Conservation (phyloP, 495 filamentous ascomycete genomes). For the Xylaria intraflava region DNA sequence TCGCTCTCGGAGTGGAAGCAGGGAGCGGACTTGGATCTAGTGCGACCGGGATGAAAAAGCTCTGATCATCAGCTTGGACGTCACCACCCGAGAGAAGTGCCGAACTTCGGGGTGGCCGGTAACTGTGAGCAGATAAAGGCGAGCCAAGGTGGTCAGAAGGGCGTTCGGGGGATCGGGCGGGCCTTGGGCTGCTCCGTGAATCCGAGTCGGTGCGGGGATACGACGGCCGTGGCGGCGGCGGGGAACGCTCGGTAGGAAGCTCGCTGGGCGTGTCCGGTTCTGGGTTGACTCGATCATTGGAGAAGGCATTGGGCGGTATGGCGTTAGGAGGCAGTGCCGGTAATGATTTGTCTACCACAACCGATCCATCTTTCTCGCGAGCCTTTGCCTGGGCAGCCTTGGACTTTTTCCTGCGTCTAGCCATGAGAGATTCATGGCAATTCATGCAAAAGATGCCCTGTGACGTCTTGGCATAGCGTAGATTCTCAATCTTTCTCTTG, state of each 20-base stretch:
- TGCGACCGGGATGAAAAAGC: conserved; percentile 85
- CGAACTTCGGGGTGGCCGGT: conserved; percentile 71
- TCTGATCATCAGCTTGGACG: conserved; percentile 53
- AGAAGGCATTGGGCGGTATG: conserved; percentile 51
- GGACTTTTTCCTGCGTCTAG: conserved; percentile 81
- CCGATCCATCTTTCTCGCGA: conserved; percentile 51
- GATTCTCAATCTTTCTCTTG: conserved; percentile 96
- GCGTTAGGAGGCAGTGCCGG: conserved; percentile 82
- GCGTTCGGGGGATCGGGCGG: conserved; percentile 44
- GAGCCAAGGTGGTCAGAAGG: conserved; percentile 48
- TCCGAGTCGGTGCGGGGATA: conserved; percentile 41
- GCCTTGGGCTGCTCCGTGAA: conserved; percentile 44
- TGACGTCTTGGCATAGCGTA: conserved; percentile 94
- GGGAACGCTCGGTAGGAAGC: conserved; percentile 63
- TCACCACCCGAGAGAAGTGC: conserved; percentile 56
- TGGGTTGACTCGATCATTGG: conserved; percentile 61
- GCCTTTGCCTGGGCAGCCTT: conserved; percentile 58
- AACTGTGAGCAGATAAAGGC: conserved; percentile 66
- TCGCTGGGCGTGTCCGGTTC: conserved; percentile 73
- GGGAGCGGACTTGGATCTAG: conserved; percentile 74
- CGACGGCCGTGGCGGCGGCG: conserved; percentile 53
- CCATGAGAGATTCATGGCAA: conserved; percentile 98
- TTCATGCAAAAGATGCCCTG: conserved; percentile 99
- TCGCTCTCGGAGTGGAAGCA: conserved; percentile 54
- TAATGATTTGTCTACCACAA: conserved; percentile 84